Conservation (phyloP, 805 yeast genomes). For the Suhomyces canberraensis region DNA sequence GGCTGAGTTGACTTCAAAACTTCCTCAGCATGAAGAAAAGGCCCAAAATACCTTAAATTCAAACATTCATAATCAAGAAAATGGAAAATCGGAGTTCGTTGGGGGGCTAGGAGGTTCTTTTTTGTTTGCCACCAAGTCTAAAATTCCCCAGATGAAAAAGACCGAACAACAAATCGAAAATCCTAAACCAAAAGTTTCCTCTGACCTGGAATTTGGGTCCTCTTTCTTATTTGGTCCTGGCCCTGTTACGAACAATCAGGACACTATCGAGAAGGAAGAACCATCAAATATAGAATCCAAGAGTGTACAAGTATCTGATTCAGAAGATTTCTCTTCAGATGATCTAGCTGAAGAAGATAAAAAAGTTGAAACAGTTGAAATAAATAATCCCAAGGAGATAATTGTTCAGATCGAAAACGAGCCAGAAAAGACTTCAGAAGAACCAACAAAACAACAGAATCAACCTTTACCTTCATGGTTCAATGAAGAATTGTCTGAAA, state of each 20-base stretch:
- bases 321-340: background rate
- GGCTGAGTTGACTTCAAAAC: conserved; percentile 9
- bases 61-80: too few species aligned
- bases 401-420: too few species aligned
- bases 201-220: background rate
- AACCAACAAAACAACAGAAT: too few species aligned
- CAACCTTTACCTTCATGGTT: conserved; percentile 26
- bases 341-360: too few species aligned
- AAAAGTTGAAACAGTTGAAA: too few species aligned
- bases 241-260: too few species aligned
- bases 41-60: background rate
- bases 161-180: background rate
- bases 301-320: background rate
- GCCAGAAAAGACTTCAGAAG: too few species aligned
- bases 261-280: too few species aligned
- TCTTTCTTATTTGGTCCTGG: background rate
- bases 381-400: too few species aligned
- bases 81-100: too few species aligned
- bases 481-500: conserved; percentile 7
- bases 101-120: conserved; percentile 3
- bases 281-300: too few species aligned
- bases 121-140: conserved; percentile 1
- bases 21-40: background rate
- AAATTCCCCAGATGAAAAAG: background rate
- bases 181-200: background rate